Percentiles rank a stretch among this genome's conserved stretches.
These are phyloP conservation scores for Catharanthus roseus DNA, from an alignment of 257 asterid species.

Conservation along the genomic window DNA sequence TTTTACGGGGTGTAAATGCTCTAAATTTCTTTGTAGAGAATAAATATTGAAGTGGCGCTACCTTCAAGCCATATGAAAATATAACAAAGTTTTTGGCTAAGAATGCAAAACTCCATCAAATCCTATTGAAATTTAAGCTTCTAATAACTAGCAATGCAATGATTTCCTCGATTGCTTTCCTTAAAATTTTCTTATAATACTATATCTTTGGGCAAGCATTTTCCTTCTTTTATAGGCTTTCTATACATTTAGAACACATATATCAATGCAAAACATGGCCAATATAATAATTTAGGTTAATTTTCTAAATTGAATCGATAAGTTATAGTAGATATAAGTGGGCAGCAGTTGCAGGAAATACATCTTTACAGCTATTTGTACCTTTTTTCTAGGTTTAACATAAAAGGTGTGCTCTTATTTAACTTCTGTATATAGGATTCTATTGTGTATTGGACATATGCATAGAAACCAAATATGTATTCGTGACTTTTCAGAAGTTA, in stretches of 20 bases:
- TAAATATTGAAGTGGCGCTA: background rate
- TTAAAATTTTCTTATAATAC: background rate
- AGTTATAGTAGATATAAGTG: background rate
- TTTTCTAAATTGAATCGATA: background rate
- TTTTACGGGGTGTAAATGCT: too few relatives aligned
- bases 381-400: background rate
- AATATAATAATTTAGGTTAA: background rate
- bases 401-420: background rate
- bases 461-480: background rate
- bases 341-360: background rate
- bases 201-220: background rate
- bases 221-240: background rate
- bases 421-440: background rate
- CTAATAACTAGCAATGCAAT: background rate
- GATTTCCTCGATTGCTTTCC: background rate
- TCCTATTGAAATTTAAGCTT: background rate
- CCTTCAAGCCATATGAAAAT: background rate
- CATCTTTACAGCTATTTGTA: background rate
- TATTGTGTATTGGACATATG: background rate
- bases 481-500: background rate
- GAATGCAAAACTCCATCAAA: too few relatives aligned
- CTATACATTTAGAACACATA: background rate
- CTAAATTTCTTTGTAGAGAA: background rate
- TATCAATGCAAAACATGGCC: background rate
- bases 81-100: background rate